These are phyloP conservation scores for Tulasnella sp. DNA, from an alignment of 768 basidiomycete genomes.

Conservation along the genomic window DNA sequence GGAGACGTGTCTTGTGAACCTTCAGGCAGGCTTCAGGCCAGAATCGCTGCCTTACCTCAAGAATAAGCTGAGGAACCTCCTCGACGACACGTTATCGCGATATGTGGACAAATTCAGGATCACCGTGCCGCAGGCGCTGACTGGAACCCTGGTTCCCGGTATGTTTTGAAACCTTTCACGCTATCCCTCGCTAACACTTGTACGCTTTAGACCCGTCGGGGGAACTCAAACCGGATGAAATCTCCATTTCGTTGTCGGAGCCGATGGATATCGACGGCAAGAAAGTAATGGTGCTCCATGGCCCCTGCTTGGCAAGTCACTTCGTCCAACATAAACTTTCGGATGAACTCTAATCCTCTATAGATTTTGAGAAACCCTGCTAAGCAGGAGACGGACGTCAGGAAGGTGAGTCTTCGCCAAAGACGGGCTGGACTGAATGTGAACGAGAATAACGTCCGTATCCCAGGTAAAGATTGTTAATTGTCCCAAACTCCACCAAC, in stretches of 20 bases:
- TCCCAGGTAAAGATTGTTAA: not conserved
- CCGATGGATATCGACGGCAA: not conserved
- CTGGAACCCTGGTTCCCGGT: conserved; percentile 6
- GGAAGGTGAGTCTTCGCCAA: conserved; percentile 6
- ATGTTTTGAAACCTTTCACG: not conserved
- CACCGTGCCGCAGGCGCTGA: not conserved
- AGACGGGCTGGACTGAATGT: no score
- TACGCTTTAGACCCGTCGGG: not conserved
- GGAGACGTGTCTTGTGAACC: not conserved
- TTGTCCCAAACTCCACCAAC: conserved; percentile 3
- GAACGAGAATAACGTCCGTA: no score
- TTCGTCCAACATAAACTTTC: not conserved
- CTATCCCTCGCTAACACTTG: no score
- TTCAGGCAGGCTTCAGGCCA: conserved; percentile 9
- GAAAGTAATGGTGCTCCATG: conserved; percentile 6
- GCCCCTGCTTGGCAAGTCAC: not conserved
- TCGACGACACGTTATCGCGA: not conserved
- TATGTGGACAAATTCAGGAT: conserved; percentile 14
- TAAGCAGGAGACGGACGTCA: conserved; percentile 19
- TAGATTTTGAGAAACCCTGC: conserved; percentile 22
- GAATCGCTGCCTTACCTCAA: not conserved
- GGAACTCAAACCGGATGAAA: not conserved
- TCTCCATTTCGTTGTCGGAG: conserved; percentile 1
- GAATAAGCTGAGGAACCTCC: not conserved
- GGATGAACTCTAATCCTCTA: not conserved